Evolutionary conservation across 768 basidiomycete genomes (phyloP).

Genomic region (Suillus alpinus): DNA sequence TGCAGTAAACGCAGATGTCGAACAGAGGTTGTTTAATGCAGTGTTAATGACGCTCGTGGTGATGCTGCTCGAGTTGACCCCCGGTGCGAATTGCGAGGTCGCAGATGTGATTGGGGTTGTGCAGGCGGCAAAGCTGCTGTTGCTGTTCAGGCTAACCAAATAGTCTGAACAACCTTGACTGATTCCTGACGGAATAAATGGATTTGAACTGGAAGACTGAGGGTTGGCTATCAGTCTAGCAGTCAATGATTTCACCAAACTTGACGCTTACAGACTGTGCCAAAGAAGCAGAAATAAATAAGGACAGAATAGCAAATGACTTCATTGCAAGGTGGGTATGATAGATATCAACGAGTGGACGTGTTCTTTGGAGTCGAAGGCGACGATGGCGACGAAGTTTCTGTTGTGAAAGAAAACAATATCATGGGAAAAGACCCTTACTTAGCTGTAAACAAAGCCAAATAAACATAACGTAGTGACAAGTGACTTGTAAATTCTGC

Average conservation of each 20-base stretch:
- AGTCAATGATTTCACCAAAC: background rate
- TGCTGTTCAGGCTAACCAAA: slow-evolving; percentile 59
- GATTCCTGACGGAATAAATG: slow-evolving; percentile 70
- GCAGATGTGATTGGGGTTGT: slow-evolving; percentile 58
- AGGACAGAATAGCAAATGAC: slow-evolving; percentile 50
- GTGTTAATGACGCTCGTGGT: slow-evolving; percentile 44
- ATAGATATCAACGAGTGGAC: slow-evolving; percentile 33
- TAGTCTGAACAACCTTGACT: slow-evolving; percentile 53
- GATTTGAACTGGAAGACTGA: slow-evolving; percentile 31
- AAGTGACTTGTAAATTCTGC: no score
- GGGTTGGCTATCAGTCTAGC: background rate
- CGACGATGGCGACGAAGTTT: slow-evolving; percentile 23
- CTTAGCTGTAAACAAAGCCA: background rate
- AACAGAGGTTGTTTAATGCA: slow-evolving; percentile 59
- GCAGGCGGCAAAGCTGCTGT: slow-evolving; percentile 59
- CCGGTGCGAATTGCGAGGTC: slow-evolving; percentile 52
- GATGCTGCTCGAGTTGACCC: slow-evolving; percentile 35
- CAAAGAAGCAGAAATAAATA: slow-evolving; percentile 47
- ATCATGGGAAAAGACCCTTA: background rate
- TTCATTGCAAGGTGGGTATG: slow-evolving; percentile 41
- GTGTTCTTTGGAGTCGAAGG: slow-evolving; percentile 35
- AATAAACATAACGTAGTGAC: no score
- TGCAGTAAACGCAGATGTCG: slow-evolving; percentile 35
- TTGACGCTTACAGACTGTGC: slow-evolving; percentile 44
- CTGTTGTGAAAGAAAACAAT: slow-evolving; percentile 5